These are phyloP conservation scores for Fragaria iinumae DNA, from an alignment of 306 rosid species.

Conservation along the genomic window DNA sequence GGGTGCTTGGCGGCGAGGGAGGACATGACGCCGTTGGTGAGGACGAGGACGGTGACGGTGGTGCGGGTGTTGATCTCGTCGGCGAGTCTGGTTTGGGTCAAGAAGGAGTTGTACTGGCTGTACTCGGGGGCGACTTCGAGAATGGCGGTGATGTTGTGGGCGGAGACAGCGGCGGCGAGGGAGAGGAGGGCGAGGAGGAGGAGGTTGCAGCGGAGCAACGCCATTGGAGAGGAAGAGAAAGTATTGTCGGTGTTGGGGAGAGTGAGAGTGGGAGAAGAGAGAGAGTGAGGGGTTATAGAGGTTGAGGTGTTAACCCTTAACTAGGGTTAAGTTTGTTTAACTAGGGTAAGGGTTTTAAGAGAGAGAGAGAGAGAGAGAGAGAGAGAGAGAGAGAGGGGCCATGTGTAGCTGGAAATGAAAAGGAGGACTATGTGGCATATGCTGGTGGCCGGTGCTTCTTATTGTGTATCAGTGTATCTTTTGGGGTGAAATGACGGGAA, in stretches of 20 bases:
- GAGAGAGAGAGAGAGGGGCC: constrained; percentile 5
- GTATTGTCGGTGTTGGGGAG: neutral
- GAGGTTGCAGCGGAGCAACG: neutral
- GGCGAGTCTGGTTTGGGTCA: constrained; percentile 61
- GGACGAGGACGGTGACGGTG: constrained; percentile 76
- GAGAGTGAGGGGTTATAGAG: constrained; percentile 2
- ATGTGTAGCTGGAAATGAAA: constrained; percentile 65
- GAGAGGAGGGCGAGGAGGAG: constrained; percentile 23
- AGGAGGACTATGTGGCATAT: constrained; percentile 32
- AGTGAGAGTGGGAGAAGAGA: constrained; percentile 1
- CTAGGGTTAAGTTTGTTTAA: neutral
- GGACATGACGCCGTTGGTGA: constrained; percentile 59
- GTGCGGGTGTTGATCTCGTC: constrained; percentile 88
- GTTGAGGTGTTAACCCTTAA: neutral
- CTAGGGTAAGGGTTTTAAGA: neutral
- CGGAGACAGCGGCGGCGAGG: constrained; percentile 41
- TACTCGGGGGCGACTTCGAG: constrained; percentile 58
- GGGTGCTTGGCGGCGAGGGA: constrained; percentile 59
- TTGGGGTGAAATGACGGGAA: constrained; percentile 17
- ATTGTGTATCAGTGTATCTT: neutral
- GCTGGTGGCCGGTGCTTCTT: constrained; percentile 25
- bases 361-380: neutral
- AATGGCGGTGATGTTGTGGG: constrained; percentile 88
- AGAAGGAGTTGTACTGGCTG: constrained; percentile 49
- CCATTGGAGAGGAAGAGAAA: constrained; percentile 35